Percentiles rank a stretch among this genome's conserved stretches.
Conservation (phyloP, 2,329 filamentous ascomycete species). For the Geosmithia morbida region DNA sequence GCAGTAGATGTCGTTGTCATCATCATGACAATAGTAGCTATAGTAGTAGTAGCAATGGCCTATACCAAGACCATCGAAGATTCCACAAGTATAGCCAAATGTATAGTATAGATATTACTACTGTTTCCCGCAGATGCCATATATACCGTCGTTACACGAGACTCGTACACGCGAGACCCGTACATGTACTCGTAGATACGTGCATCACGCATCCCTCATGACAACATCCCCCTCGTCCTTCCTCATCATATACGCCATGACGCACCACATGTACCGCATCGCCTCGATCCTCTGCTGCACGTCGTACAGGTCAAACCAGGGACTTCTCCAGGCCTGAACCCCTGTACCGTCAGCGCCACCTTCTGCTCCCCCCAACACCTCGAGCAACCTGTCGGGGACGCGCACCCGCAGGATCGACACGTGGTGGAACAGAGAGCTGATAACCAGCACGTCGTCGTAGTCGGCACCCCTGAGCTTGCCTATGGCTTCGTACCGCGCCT, state of each 20-base stretch:
- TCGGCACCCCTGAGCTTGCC: constrained; percentile 30
- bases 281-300: constrained; percentile 38
- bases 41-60: too few relatives aligned
- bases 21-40: too few relatives aligned
- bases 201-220: constrained; percentile 1
- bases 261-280: constrained; percentile 41
- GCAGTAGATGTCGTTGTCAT: too few relatives aligned
- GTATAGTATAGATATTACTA: too few relatives aligned
- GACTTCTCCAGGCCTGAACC: constrained; percentile 40
- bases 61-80: too few relatives aligned
- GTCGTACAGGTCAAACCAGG: constrained; percentile 47
- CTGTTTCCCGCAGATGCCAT: too few relatives aligned
- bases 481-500: constrained; percentile 41
- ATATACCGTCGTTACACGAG: too few relatives aligned
- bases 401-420: constrained; percentile 41
- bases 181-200: too few relatives aligned
- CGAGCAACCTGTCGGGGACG: constrained; percentile 38
- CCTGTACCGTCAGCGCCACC: too few relatives aligned
- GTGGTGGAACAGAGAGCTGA: constrained; percentile 49
- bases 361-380: constrained; percentile 37
- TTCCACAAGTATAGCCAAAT: too few relatives aligned
- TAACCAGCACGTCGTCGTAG: constrained; percentile 47
- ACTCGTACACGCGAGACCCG: too few relatives aligned
- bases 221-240: constrained; percentile 2
- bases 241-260: constrained; percentile 48